Percentiles rank a stretch among this genome's conserved stretches.
phyloP scores from a whole-genome alignment of 2,329 filamentous ascomycete genomes.

The Colletotrichum tofieldiae region DNA sequence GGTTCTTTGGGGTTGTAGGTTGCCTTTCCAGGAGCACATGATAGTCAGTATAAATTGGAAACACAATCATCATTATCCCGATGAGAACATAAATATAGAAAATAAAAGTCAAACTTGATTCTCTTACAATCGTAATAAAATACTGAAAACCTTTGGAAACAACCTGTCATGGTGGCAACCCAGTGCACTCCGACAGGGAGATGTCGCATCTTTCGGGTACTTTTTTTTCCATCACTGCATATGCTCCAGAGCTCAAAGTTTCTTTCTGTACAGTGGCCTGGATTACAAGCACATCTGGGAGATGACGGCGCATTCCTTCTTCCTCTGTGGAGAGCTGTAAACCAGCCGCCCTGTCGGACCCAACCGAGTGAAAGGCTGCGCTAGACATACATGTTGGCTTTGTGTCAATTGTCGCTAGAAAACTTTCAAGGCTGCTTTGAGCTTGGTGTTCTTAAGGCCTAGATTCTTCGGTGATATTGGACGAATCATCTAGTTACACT shows the following conservation, averaged over 20 bases:
- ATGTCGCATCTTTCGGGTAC: not conserved
- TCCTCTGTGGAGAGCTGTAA: not conserved
- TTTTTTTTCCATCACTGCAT: not conserved
- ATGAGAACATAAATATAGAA: too few species aligned
- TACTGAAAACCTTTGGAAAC: not conserved
- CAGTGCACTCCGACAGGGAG: too few species aligned
- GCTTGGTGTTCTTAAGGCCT: not conserved
- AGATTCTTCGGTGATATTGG: not conserved
- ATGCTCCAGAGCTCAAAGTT: not conserved
- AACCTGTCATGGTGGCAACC: too few species aligned
- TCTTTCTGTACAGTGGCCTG: too few species aligned
- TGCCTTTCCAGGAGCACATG: too few species aligned
- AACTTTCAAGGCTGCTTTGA: not conserved
- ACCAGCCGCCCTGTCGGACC: not conserved
- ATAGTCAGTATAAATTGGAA: not conserved
- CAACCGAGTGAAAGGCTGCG: not conserved
- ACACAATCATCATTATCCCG: not conserved
- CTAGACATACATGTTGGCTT: not conserved
- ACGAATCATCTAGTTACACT: not conserved
- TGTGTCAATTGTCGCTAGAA: not conserved
- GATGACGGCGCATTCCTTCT: not conserved
- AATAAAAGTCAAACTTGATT: not conserved
- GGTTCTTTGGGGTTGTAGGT: too few species aligned
- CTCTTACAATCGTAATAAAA: not conserved
- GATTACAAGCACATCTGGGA: not conserved